These are phyloP conservation scores for Boletus rubescentipes DNA, from an alignment of 768 basidiomycete species.

Conservation along the genomic window DNA sequence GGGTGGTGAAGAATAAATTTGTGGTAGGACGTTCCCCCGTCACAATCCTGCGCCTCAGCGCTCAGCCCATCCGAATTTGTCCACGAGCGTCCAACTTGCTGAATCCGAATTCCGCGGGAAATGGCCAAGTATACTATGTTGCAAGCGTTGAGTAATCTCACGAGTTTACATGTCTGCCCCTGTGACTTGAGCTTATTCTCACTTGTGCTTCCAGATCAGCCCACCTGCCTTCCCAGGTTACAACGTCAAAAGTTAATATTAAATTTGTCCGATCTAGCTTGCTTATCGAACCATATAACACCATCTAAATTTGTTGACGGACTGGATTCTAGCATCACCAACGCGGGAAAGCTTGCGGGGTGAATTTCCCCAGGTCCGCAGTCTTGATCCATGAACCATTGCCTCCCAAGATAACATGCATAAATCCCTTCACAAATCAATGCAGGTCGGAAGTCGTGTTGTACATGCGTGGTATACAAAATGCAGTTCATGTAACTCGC, in stretches of 20 bases:
- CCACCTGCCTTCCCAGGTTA: not conserved
- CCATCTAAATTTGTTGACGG: constrained; percentile 1
- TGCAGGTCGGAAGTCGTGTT: not conserved
- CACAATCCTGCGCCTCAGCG: too few species aligned
- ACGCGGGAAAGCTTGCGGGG: not conserved
- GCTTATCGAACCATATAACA: not conserved
- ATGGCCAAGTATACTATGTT: too few species aligned
- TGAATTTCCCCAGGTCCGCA: not conserved
- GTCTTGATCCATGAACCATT: not conserved
- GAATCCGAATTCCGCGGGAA: too few species aligned
- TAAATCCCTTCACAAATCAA: not conserved
- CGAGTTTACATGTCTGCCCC: too few species aligned
- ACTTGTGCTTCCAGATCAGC: not conserved
- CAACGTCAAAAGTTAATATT: constrained; percentile 12
- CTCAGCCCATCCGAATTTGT: too few species aligned
- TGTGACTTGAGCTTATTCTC: too few species aligned
- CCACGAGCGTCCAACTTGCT: too few species aligned
- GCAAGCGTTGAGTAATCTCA: too few species aligned
- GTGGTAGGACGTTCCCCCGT: too few species aligned
- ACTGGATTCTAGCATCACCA: too few species aligned
- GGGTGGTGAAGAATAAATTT: too few species aligned
- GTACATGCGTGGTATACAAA: constrained; percentile 7
- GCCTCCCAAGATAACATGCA: not conserved
- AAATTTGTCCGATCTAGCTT: not conserved
- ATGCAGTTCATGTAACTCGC: not conserved